Percentiles rank a stretch among this genome's conserved stretches.
Evolutionary conservation across 129 eudicot genomes (phyloP).

Genomic region (Calendula officinalis): DNA sequence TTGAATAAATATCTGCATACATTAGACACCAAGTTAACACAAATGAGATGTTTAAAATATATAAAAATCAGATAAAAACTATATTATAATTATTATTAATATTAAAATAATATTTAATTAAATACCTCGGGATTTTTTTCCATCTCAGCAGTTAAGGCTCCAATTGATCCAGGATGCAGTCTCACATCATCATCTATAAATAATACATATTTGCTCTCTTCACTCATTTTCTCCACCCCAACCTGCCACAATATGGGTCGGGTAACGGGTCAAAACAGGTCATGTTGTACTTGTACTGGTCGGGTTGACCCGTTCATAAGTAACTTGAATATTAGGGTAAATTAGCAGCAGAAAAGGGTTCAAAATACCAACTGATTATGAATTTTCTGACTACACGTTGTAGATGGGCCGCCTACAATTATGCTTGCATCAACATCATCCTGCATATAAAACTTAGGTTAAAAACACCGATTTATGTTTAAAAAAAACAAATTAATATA

Average conservation of each 20-base stretch:
- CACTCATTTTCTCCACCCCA: slow-evolving; percentile 73
- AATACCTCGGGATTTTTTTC: slow-evolving; percentile 70
- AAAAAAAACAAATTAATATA: no score
- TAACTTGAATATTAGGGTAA: background rate
- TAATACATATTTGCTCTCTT: slow-evolving; percentile 70
- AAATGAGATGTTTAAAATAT: no score
- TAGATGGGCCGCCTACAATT: slow-evolving; percentile 69
- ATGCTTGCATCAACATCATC: slow-evolving; percentile 72
- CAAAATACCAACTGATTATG: slow-evolving; percentile 79
- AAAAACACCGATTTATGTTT: background rate
- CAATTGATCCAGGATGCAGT: slow-evolving; percentile 84
- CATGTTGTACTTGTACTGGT: background rate
- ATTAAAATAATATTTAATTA: background rate
- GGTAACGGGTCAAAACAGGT: background rate
- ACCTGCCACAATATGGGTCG: slow-evolving; percentile 34
- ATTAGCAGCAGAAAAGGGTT: slow-evolving; percentile 4
- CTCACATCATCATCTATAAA: slow-evolving; percentile 82
- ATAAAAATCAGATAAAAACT: no score
- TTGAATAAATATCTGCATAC: slow-evolving; percentile 75
- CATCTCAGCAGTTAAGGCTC: slow-evolving; percentile 74
- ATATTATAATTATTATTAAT: background rate
- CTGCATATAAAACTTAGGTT: slow-evolving; percentile 26
- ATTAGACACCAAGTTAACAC: background rate
- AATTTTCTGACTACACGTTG: slow-evolving; percentile 88
- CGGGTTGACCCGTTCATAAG: no score